Base-by-base conservation (phyloP, 108 stramenopile species). In the Nitzschia sp. region DNA sequence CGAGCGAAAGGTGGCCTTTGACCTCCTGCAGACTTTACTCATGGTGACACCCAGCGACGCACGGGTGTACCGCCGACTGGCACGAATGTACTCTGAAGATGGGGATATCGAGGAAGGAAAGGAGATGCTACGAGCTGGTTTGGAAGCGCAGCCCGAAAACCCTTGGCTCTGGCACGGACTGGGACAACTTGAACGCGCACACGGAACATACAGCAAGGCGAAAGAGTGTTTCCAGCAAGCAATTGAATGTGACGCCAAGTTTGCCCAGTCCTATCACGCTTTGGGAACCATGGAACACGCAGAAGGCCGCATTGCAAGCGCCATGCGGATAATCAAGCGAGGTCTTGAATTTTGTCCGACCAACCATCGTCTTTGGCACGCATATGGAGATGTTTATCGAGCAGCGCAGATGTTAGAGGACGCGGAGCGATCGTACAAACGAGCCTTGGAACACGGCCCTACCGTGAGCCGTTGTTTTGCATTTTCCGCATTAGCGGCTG, bases 291-390 rank as follows among this genome's bases (percentile, higher is more conserved):
- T 87, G 48, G 87, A 91, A 56, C 86, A 89, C 54, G 72, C 80
- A 28, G 34, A 82, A 35, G 92, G 89, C 24, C 84, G 83, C 28
- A 84, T 93, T 54, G 83, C 84, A 1, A 59, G 46, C 25, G 89
- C 92, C 54, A 79, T 83, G 70, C 71, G 81, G 32, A 78, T 89
- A 21, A 59, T 93, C 26, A 79, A 89, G 51, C 49, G 65, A 33
- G 92, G 92, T 1, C 35, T 93, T 21, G 61, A 79, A 54, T 66
- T 80, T 53, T 84, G 84, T 59, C 89, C 88, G 2, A 65, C 71
- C 18, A 89, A 89, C 53, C 92, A 93, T 80, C 79, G 89, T 62
- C 54, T 93, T 51, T 80, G 87, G 73, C 92, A 93, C 70, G 92
- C 92, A 2, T 64, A 88, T 26, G 92, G 92, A 17, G 89, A 89